Evolutionary conservation across 2,329 filamentous ascomycete genomes (phyloP), one percentile per base, ranked within the genome.

Genomic region (Madurella fahalii): DNA sequence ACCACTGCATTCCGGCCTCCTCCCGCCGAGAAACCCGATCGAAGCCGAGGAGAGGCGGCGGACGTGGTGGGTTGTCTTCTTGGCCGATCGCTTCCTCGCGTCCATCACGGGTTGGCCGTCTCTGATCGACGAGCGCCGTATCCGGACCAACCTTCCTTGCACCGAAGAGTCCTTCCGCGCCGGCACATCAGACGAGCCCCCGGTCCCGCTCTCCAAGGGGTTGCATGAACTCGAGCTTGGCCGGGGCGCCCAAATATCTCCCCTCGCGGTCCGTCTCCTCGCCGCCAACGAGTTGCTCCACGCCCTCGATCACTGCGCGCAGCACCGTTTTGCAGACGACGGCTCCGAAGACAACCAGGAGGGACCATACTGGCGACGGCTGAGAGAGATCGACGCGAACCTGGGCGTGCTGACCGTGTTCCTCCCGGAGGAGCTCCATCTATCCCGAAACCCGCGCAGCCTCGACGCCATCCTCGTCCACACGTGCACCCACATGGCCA

Each of bases 81-180:
- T 79, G 56, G 70, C 81, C 13, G 85, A 89, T 66, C 76, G 85
- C 34, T 86, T 85, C 68, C 82, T 84, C 12, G 84, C 82, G 62
- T 82, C 86, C 46, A 84, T 83, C 30, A 88, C 85, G 16, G 85
- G 85, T 9, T 87, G 84, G 85, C 85, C 85, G 0, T 81, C 86
- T 74, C 74, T 75, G 5, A 78, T 87, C 42, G 83, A 88, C 57
- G 85, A 89, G 65, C 73, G 71, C 68, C 84, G 88, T 78, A 54
- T 64, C 34, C 42, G 56, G 67, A 86, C 82, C 4, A 80, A 81
- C 53, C 72, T 88, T 16, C 85, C 85, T 16, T 25, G 25, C 9
- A 34, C n/a, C 70, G 79, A 5, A 78, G 76, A 13, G 5, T 7
- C 43, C 18, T 50, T 40, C 44, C 17, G 17, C 32, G 18, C 32